These are phyloP conservation scores for Penicillium freii DNA, from an alignment of 2,329 filamentous ascomycete genomes.

Conservation along the genomic window DNA sequence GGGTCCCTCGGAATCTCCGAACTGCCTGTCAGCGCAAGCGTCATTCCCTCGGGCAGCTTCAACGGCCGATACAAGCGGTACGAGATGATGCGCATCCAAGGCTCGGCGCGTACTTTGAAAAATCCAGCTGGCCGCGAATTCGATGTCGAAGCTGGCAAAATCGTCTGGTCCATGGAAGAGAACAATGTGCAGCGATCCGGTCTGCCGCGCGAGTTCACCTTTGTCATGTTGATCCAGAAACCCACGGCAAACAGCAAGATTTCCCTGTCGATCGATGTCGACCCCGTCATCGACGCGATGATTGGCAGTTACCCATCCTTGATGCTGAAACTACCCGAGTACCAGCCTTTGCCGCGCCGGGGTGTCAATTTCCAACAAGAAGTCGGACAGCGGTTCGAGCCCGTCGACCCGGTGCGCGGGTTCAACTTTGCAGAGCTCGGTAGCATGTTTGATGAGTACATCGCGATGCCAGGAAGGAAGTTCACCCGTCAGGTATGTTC, in stretches of 20 bases:
- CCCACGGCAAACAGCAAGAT: slow-evolving; percentile 42
- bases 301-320: slow-evolving; percentile 44
- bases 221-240: slow-evolving; percentile 51
- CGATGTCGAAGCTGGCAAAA: slow-evolving; percentile 45
- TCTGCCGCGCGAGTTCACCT: slow-evolving; percentile 52
- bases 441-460: slow-evolving; percentile 46
- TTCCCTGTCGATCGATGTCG: slow-evolving; percentile 42
- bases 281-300: slow-evolving; percentile 44
- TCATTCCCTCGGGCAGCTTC: slow-evolving; percentile 44
- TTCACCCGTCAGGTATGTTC: slow-evolving; percentile 25
- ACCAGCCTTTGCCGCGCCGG: slow-evolving; percentile 39
- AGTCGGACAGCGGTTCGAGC: slow-evolving; percentile 47
- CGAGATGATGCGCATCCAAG: slow-evolving; percentile 53
- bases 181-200: slow-evolving; percentile 50
- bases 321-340: slow-evolving; percentile 39
- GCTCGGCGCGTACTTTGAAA: slow-evolving; percentile 44
- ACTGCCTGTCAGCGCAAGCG: slow-evolving; percentile 42
- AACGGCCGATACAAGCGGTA: slow-evolving; percentile 46
- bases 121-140: slow-evolving; percentile 36
- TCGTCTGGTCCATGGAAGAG: slow-evolving; percentile 53
- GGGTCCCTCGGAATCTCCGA: slow-evolving; percentile 49
- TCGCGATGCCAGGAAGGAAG: slow-evolving; percentile 46
- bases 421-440: slow-evolving; percentile 49
- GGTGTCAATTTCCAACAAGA: slow-evolving; percentile 43
- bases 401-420: slow-evolving; percentile 33